These are phyloP conservation scores for Pyrrhoderma lamaoense DNA, from an alignment of 1,284 basidiomycete genomes.

Conservation along the genomic window DNA sequence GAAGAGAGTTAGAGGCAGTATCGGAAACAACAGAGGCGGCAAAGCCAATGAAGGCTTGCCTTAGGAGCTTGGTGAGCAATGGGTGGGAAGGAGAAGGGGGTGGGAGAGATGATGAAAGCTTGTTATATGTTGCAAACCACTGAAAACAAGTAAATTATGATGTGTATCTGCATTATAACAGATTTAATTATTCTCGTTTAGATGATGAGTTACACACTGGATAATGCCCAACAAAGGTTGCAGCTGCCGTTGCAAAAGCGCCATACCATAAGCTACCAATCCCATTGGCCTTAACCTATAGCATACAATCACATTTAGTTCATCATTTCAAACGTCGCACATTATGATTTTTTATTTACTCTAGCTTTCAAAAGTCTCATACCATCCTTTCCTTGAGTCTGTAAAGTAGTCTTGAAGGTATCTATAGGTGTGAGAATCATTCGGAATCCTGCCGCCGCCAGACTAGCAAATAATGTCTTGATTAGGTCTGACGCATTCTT, in stretches of 20 bases:
- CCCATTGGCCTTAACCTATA: slow-evolving; percentile 65
- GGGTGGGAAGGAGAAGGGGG: slow-evolving; percentile 32
- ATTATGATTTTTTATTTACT: slow-evolving; percentile 31
- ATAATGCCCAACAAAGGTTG: slow-evolving; percentile 88
- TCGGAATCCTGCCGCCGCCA: slow-evolving; percentile 69
- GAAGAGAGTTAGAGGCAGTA: slow-evolving; percentile 75
- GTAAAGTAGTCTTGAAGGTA: slow-evolving; percentile 87
- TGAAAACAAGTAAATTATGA: slow-evolving; percentile 58
- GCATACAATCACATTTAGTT: background rate
- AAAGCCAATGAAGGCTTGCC: slow-evolving; percentile 86
- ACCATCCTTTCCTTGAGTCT: slow-evolving; percentile 75
- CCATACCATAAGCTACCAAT: slow-evolving; percentile 80
- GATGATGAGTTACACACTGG: slow-evolving; percentile 43
- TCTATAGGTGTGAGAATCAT: slow-evolving; percentile 86
- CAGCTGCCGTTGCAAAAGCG: slow-evolving; percentile 80
- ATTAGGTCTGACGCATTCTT: slow-evolving; percentile 51
- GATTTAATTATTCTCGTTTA: too few species aligned
- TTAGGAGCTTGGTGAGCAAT: slow-evolving; percentile 50
- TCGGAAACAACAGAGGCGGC: slow-evolving; percentile 76
- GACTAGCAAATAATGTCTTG: slow-evolving; percentile 65
- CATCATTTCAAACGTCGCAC: background rate
- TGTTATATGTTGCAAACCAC: slow-evolving; percentile 85
- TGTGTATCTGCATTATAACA: too few species aligned
- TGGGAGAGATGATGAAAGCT: slow-evolving; percentile 59
- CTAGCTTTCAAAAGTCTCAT: slow-evolving; percentile 57